Evolutionary conservation across 805 yeast species (phyloP), one percentile per base, ranked within the genome.

Genomic region (Ogataea zsoltii): DNA sequence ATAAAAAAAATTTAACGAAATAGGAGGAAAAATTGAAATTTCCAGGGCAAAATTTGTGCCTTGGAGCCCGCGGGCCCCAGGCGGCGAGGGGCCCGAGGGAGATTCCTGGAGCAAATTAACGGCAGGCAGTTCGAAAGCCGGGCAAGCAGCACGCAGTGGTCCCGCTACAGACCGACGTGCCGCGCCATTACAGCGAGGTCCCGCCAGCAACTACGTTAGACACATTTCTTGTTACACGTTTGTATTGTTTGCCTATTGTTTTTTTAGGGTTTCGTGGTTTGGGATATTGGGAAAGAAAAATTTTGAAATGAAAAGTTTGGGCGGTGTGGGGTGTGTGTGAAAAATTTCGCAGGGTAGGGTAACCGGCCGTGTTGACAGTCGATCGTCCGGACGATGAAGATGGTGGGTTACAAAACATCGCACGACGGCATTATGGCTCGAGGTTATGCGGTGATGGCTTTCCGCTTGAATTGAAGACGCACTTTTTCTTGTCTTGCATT

Each of bases 261-360:
- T 11, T 13, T 12, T 28, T 11, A 12, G 31, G 31, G 13, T 25
- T 7, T 25, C 28, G 7, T 25, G 11, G 11, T 7, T 7, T 11
- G 28, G 11, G 11, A 28, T 7, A 12, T 28, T 28, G 7, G 31
- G 13, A n/a, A 28, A 7, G 31, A 28, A 28, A 28, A 28, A 12
- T 28, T 28, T 28, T 9, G 32, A 36, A 23, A 25, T 26, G 7
- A 3, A 28, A 37, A 37, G 40, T 26, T 37, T 37, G 40, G 40
- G 40, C 26, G 41, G 41, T 38, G 41, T 11, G 41, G 26, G 41
- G 41, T 38, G 41, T 38, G 41, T 19, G 28, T 19, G 34, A 38
- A 38, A 38, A 38, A 30, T 30, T 38, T 30, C 16, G 25, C 32
- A 15, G 28, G 12, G 17, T 4, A 26, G 40, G 40, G 40, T 37